Evolutionary conservation across 1,139 yeast species (phyloP).

Genomic region (Debaryomyces sp.): DNA sequence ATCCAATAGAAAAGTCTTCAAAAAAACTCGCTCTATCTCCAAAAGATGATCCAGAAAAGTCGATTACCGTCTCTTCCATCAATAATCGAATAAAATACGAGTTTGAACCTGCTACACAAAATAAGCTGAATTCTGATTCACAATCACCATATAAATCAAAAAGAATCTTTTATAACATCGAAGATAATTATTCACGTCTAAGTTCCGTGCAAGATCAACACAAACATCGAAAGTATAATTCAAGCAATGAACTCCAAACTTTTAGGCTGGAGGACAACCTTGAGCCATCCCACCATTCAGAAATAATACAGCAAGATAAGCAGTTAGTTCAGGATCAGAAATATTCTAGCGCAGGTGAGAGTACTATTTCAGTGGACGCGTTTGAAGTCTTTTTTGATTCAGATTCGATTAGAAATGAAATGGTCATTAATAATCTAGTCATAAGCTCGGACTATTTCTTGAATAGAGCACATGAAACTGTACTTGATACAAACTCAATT

Average conservation of each 20-base stretch:
- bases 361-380: background rate
- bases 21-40: too few species aligned
- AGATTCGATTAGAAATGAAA: conserved; percentile 2
- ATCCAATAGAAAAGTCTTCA: background rate
- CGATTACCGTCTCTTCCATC: background rate
- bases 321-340: background rate
- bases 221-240: background rate
- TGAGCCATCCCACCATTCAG: background rate
- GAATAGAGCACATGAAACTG: conserved; percentile 27
- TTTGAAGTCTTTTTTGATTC: background rate
- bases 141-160: background rate
- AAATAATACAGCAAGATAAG: background rate
- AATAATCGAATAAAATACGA: background rate
- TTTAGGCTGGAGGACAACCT: background rate
- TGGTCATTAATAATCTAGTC: conserved; percentile 9
- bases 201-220: background rate
- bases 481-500: conserved; percentile 13
- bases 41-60: background rate
- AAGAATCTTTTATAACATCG: background rate
- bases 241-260: background rate
- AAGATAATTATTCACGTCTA: background rate
- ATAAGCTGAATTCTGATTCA: background rate
- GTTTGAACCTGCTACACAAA: background rate
- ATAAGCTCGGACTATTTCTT: conserved; percentile 25
- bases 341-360: background rate